Conservation (phyloP, 2,329 filamentous ascomycete genomes). For the Bipolaris sorokiniana region DNA sequence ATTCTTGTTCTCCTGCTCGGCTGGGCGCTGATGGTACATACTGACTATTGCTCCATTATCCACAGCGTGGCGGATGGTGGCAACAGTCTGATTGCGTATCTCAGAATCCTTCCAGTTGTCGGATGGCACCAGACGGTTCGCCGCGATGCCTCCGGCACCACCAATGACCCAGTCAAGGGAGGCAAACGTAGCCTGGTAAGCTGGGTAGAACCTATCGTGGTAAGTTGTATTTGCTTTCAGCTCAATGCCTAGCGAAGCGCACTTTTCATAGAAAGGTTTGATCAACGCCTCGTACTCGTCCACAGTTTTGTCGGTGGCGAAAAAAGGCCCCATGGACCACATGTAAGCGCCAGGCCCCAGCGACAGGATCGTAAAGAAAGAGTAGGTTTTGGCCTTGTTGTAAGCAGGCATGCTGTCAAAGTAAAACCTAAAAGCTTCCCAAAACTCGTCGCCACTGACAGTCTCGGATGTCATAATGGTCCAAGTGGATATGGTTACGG, state of each 20-base stretch:
- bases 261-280: constrained; percentile 34
- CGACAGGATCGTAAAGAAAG: constrained; percentile 34
- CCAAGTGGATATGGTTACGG: constrained; percentile 42
- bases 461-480: constrained; percentile 36
- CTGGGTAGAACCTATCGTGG: constrained; percentile 38
- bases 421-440: constrained; percentile 31
- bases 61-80: constrained; percentile 29
- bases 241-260: constrained; percentile 32
- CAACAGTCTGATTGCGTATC: constrained; percentile 35
- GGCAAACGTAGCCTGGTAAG: constrained; percentile 40
- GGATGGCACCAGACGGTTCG: constrained; percentile 46
- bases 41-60: constrained; percentile 30
- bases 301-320: constrained; percentile 35
- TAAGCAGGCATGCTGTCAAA: constrained; percentile 33
- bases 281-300: constrained; percentile 31
- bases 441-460: constrained; percentile 42
- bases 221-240: constrained; percentile 28
- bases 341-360: constrained; percentile 30
- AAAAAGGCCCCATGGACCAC: constrained; percentile 39
- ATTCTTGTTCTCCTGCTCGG: constrained; percentile 23
- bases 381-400: constrained; percentile 38
- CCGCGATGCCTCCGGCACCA: constrained; percentile 36
- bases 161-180: constrained; percentile 37
- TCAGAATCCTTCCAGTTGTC: constrained; percentile 38
- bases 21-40: constrained; percentile 37